These are phyloP conservation scores for Hirsutella thompsonii DNA, from an alignment of 2,329 filamentous ascomycete genomes.

Conservation along the genomic window DNA sequence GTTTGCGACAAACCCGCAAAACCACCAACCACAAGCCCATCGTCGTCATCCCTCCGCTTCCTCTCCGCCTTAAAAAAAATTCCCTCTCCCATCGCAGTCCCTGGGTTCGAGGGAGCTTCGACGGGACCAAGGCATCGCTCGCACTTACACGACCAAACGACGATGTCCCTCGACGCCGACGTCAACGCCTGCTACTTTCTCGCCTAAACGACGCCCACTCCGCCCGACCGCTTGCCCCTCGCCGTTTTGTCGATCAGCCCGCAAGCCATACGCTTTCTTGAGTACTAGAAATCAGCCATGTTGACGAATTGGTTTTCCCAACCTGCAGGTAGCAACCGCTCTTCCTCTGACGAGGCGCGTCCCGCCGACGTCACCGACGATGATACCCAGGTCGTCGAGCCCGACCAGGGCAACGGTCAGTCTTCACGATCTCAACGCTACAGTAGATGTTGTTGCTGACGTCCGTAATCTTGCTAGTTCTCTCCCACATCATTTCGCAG, in stretches of 20 bases:
- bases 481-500: slow-evolving; percentile 95
- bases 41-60: background rate
- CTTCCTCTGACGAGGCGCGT: slow-evolving; percentile 43
- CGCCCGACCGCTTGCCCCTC: background rate
- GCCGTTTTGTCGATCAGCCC: background rate
- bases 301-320: slow-evolving; percentile 28
- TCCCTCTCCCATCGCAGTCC: background rate
- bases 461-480: slow-evolving; percentile 42
- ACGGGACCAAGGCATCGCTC: background rate
- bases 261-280: background rate
- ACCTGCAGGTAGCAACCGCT: slow-evolving; percentile 32
- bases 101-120: background rate
- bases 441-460: slow-evolving; percentile 1
- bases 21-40: background rate
- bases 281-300: slow-evolving; percentile 17
- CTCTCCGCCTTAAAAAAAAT: background rate
- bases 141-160: background rate
- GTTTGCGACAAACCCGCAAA: background rate
- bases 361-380: slow-evolving; percentile 34
- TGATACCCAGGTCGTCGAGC: slow-evolving; percentile 74
- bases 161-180: too few species aligned
- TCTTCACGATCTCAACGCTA: slow-evolving; percentile 3
- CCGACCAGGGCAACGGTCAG: slow-evolving; percentile 88
- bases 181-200: too few species aligned
- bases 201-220: too few species aligned